phyloP scores from a whole-genome alignment of 2,329 filamentous ascomycete species.

The Penicillium italicum region DNA sequence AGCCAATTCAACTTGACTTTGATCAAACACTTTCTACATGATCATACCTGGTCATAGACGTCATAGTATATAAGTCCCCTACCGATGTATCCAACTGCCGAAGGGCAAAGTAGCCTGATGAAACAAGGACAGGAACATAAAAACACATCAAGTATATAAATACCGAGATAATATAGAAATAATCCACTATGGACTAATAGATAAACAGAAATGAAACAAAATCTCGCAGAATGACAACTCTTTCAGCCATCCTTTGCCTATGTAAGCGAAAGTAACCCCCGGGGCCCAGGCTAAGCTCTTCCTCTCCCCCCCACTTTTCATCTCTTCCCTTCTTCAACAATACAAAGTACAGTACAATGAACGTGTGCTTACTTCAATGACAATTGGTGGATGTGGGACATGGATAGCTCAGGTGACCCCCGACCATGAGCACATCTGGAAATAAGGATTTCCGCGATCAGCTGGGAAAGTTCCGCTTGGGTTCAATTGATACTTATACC shows the following conservation, averaged over 20 bases:
- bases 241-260: not conserved
- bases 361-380: not conserved
- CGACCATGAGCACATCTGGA: slow-evolving; percentile 22
- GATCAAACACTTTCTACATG: not conserved
- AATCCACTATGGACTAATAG: not conserved
- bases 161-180: not conserved
- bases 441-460: slow-evolving; percentile 35
- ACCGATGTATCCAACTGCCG: not conserved
- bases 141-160: not conserved
- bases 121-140: not conserved
- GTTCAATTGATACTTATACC: slow-evolving; percentile 14
- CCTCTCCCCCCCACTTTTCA: not conserved
- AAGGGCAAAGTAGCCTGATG: not conserved
- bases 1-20: not conserved
- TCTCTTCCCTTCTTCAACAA: not conserved
- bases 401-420: slow-evolving; percentile 23
- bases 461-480: slow-evolving; percentile 34
- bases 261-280: not conserved
- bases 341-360: not conserved
- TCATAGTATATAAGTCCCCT: not conserved
- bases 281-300: not conserved
- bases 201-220: not conserved
- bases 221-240: not conserved
- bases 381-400: slow-evolving; percentile 14
- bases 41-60: too few relatives aligned